These are phyloP conservation scores for Micractinium sp. DNA, from an alignment of 139 green algal genomes.

Conservation along the genomic window DNA sequence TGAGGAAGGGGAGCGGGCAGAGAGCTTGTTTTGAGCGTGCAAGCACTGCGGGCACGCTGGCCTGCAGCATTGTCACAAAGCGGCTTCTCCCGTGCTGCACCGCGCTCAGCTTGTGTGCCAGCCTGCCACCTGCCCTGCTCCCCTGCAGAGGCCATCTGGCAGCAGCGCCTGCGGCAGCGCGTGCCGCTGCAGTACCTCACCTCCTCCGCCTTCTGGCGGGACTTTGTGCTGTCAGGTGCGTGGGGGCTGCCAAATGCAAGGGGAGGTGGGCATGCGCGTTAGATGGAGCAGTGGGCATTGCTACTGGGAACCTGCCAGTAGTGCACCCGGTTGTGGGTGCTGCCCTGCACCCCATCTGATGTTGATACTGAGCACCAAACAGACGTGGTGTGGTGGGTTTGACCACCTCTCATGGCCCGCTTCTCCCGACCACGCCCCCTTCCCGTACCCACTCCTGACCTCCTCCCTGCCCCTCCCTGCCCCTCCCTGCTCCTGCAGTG, in stretches of 20 bases:
- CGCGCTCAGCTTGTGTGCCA: neutral
- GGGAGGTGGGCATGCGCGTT: too few species aligned
- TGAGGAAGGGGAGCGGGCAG: too few species aligned
- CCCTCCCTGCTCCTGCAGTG: conserved; percentile 3
- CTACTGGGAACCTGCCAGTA: too few species aligned
- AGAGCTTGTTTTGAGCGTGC: too few species aligned
- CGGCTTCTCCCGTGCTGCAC: neutral
- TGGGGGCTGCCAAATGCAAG: neutral
- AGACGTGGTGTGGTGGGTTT: too few species aligned
- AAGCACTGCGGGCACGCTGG: too few species aligned
- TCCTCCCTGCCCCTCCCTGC: neutral
- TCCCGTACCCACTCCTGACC: neutral
- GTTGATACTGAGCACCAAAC: neutral
- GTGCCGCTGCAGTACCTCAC: conserved; percentile 93
- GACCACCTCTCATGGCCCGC: neutral
- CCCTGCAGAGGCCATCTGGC: conserved; percentile 41
- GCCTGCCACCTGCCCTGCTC: neutral
- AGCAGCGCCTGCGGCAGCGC: conserved; percentile 62
- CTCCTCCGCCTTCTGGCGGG: conserved; percentile 81
- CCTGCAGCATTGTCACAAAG: neutral
- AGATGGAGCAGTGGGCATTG: too few species aligned
- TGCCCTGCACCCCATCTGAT: neutral
- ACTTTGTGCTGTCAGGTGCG: conserved; percentile 59
- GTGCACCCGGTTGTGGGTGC: too few species aligned
- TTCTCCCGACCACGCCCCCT: neutral